Evolutionary conservation across 2,329 filamentous ascomycete genomes (phyloP).

Genomic region (Beauveria scarabaeidicola): DNA sequence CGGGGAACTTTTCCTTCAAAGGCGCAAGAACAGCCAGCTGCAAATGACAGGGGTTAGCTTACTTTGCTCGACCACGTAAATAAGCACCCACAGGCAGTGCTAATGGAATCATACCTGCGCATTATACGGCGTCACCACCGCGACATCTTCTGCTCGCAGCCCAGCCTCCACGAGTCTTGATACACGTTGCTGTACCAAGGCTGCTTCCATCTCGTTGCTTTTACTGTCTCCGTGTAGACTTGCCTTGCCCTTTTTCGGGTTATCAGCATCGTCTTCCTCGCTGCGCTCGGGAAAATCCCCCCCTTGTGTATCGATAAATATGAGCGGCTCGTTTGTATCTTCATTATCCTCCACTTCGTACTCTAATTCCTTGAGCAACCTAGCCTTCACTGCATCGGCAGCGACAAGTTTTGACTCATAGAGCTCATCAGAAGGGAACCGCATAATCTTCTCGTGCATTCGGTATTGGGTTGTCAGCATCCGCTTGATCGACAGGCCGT

Average conservation of each 20-base stretch:
- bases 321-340: constrained; percentile 76
- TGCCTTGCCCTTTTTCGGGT: constrained; percentile 35
- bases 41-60: background rate
- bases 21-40: constrained; percentile 70
- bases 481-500: constrained; percentile 76
- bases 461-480: constrained; percentile 97
- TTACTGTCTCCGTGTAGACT: constrained; percentile 56
- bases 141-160: constrained; percentile 74
- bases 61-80: constrained; percentile 12
- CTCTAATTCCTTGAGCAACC: constrained; percentile 67
- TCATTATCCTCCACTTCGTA: constrained; percentile 74
- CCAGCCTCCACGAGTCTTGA: constrained; percentile 67
- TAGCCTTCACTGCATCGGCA: constrained; percentile 65
- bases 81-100: background rate
- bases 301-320: constrained; percentile 95
- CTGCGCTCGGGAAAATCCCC: constrained; percentile 80
- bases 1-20: constrained; percentile 73
- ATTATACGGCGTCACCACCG: constrained; percentile 93
- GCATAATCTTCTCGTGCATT: constrained; percentile 95
- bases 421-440: constrained; percentile 80
- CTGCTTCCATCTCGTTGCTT: constrained; percentile 85
- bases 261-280: constrained; percentile 58
- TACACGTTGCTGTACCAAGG: constrained; percentile 72
- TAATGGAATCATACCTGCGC: constrained; percentile 55
- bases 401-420: constrained; percentile 79